Evolutionary conservation across 1,284 basidiomycete species (phyloP), one percentile per base, ranked within the genome.

Genomic region (Naganishia albida): DNA sequence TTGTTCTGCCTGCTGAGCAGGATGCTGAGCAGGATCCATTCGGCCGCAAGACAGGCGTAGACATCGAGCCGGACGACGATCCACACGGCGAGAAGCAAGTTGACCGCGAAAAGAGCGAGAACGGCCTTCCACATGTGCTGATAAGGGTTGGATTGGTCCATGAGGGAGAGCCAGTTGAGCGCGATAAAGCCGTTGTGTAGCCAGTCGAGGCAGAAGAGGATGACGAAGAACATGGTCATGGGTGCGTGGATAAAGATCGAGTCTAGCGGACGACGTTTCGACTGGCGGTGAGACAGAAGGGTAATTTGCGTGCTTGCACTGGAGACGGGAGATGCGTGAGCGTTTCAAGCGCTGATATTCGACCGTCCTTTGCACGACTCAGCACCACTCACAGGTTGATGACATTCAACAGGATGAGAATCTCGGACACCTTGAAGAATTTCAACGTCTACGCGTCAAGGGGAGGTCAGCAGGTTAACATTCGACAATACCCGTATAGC

Each of bases 221-320:
- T 74, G n/a, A 80, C 77, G 39, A 81, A 75, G 67, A 82, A 75
- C 65, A 83, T 74, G 25, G 79, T 78, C 72, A 82, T 76, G 2
- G 81, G 80, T 0, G 80, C 76, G 72, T 82, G 82, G 69, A 83
- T 80, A 70, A 83, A 80, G 13, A 82, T 62, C 52, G 80, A 79
- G 72, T 82, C 82, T 59, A 83, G 70, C 3, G 82, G 82, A 56
- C 80, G 77, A 16, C 65, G 65, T 49, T 76, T 70, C 2, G 77
- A 75, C 7, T 72, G 70, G 0, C 76, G 77, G 70, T 76, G 76
- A 25, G 68, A 68, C 44, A 74, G 69, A 16, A 80, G 71, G 25
- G 77, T 78, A 46, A 77, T 28, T 68, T 77, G 75, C 67, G 78
- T 77, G 3, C 76, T 75, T 38, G 78, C 66, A 25, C 77, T 79